phyloP scores from a whole-genome alignment of 495 filamentous ascomycete species.

The Tuber magnatum region DNA sequence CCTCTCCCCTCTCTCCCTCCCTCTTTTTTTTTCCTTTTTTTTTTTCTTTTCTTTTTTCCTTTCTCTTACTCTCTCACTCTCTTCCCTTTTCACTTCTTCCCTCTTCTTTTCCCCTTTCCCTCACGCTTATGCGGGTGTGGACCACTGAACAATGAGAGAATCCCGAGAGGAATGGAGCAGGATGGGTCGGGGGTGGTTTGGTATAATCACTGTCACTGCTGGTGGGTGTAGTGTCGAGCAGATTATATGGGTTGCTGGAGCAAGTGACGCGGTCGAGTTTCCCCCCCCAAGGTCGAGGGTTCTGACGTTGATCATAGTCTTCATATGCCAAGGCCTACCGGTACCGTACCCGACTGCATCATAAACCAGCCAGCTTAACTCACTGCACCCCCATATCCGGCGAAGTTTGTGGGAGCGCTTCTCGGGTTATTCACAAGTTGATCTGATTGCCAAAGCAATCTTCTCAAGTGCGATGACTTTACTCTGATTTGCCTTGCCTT shows the following conservation, averaged over 20 bases:
- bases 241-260: not conserved
- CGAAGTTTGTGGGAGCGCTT: not conserved
- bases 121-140: not conserved
- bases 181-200: not conserved
- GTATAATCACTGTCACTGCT: not conserved
- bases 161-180: not conserved
- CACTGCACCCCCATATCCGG: not conserved
- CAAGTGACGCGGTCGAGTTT: not conserved
- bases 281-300: not conserved
- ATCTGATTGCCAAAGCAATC: not conserved
- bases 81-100: not conserved
- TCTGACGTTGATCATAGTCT: not conserved
- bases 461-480: not conserved
- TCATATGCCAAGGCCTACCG: not conserved
- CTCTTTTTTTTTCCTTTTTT: slow-evolving; percentile 8
- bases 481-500: not conserved
- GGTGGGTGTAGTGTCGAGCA: not conserved
- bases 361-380: not conserved
- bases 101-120: slow-evolving; percentile 3
- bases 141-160: not conserved
- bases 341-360: no score
- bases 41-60: slow-evolving; percentile 18
- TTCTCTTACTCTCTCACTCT: no score
- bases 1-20: slow-evolving; percentile 20
- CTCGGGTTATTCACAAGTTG: not conserved